Evolutionary conservation across 148 eudicot genomes (phyloP), one percentile per base, ranked within the genome.

Genomic region (Chenopodium formosanum): DNA sequence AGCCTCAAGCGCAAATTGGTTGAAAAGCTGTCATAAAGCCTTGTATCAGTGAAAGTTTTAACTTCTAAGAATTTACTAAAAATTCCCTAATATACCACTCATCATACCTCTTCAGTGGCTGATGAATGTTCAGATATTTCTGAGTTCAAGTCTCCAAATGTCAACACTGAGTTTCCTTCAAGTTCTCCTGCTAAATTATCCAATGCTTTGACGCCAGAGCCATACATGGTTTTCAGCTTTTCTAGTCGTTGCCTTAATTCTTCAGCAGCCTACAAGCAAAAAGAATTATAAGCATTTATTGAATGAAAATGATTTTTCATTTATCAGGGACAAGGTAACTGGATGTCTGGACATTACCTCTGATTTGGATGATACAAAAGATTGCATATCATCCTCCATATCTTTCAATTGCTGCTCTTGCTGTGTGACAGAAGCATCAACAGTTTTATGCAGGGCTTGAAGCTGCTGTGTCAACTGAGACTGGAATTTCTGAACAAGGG

Each of bases 301-400:
- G 79, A 58, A 64, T 29, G 20, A 46, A 40, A 27, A 50, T 53
- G 60, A 22, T 27, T 4, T 25, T 6, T 58, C 82, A 66, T 56
- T 50, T 50, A 50, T 50, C 53, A 32, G n/a, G 70, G 70, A 70
- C 25, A 65, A 12, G 50, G 71, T 19, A 68, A 25, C 7, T 40
- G 44, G 44, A 5, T 31, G 58, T 72, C 58, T 32, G 50, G 80
- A 12, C 37, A 1, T 66, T 90, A 92, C 99, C 96, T 92, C 91
- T 81, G 92, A 86, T 88, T 97, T 97, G n/a, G 92, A 94, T 69
- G 95, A 91, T 73, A 97, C 95, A 89, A 97, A 97, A 56, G 93
- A 90, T 81, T 97, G 93, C 98, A 97, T 94, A 81, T 97, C 97
- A 82, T 94, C 98, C 90, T 94, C 97, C 95, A 97, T 94, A 80